Evolutionary conservation across 345 rosid genomes (phyloP), one percentile per base, ranked within the genome.

Genomic region (Pseudoturritis turrita): DNA sequence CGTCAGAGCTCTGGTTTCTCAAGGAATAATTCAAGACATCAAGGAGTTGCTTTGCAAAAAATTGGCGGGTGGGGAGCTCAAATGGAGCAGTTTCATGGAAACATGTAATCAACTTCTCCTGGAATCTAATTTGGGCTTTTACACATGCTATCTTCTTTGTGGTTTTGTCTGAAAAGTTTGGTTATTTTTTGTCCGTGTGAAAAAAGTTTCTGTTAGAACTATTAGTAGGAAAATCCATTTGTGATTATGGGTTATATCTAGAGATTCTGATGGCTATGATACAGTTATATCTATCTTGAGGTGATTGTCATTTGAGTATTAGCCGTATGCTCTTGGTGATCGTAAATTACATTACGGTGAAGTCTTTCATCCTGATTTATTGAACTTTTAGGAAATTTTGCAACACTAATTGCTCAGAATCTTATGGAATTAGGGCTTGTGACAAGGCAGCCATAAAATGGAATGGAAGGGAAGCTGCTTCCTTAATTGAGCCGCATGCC

Each of bases 1-100:
- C 91, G 96, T 28, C 97, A 88, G 73, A 88, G 97, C 78, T 87
- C 94, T 51, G 97, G 93, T 49, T 93, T 92, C 82, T 90, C 97
- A 13, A 82, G 98, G 71, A 93, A 91, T 46, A 90, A 93, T 81
- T 88, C 96, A 41, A 92, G 87, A 65, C 90, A 90, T 83, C 84
- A 93, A 75, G 97, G 97, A 58, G 88, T 83, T 75, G 82, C 91
- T 12, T 57, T 90, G 82, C 96, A 92, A 75, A 90, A 88, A 68
- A 86, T 87, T 68, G 98, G 98, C 64, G 81, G 93, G 19, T 90
- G 97, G 97, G 94, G 92, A 79, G 93, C 97, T 37, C 84, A 91
- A 64, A 88, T 90, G 90, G 87, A 93, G 56, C 97, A 88, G 53
- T 84, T 90, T 74, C 89, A 81, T 58, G 96, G 90, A 64, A 90